Evolutionary conservation across 305 asterid genomes (phyloP), one percentile per base, ranked within the genome.

Genomic region (Fraxinus xanthoxyloides): DNA sequence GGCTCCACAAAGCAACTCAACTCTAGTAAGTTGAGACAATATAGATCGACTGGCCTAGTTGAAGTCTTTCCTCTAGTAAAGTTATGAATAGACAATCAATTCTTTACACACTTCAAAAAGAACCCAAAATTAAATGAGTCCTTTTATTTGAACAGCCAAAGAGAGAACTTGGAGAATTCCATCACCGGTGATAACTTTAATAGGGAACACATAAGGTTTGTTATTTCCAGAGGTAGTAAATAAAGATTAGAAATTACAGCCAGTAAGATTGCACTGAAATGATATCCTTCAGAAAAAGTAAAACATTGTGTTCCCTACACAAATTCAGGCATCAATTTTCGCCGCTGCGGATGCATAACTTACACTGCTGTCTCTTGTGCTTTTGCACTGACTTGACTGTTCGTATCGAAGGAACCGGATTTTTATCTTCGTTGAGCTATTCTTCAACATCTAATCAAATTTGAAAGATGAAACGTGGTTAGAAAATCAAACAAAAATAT

Each of bases 321-420:
- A 36, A 79, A 72, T 78, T 94, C 91, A 92, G 78, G 86, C 73
- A 82, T 91, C 97, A 31, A 89, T 87, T 83, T 87, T 91, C 17
- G 98, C 99, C 26, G 93, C 96, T 31, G 98, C 99, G 67, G 98
- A 94, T 81, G 98, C 99, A 79, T 97, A 93, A 79, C 99, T 97
- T 19, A 94, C 99, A 69, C 98, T 97, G 93, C 99, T 97, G 92
- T 97, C 98, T 84, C 96, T 90, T 84, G 77, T 86, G 82, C 91
- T 87, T 86, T 85, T 97, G 97, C 99, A 93, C 89, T 89, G 96
- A 88, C 97, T 94, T 7, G 99, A 97, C 86, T 97, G 99, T 61
- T 97, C 99, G 61, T 97, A 97, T 46, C 93, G 92, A n/a, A 97
- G 91, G 74, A 96, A 96, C 73, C 86, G 88, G 77, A 96, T 91